Conservation (phyloP, 1,284 basidiomycete species). For the Boletus subluridellus region DNA sequence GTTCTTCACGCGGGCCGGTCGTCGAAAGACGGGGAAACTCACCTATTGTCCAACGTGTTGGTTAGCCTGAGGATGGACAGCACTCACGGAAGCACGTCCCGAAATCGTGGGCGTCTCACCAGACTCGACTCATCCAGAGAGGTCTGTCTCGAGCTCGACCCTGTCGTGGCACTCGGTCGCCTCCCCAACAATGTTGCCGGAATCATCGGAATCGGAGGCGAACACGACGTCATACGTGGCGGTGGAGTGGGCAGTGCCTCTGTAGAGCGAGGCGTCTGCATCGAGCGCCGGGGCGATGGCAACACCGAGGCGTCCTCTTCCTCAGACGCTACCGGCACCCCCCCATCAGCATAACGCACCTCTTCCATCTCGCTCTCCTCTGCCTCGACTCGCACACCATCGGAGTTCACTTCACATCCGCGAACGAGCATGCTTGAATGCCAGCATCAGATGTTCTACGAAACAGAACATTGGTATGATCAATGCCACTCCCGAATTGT, state of each 20-base stretch:
- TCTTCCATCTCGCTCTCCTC: constrained; percentile 70
- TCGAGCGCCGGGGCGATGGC: background rate
- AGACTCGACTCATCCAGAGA: constrained; percentile 32
- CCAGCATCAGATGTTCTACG: no score
- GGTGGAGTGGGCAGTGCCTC: constrained; percentile 33
- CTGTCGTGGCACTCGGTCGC: constrained; percentile 25
- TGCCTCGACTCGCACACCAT: constrained; percentile 54
- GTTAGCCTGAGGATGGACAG: constrained; percentile 55
- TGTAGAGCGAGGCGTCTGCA: constrained; percentile 5
- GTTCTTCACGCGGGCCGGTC: constrained; percentile 31
- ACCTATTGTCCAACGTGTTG: constrained; percentile 75
- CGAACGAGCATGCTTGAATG: no score
- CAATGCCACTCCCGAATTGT: no score
- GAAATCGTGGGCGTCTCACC: constrained; percentile 15
- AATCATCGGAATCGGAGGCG: constrained; percentile 37
- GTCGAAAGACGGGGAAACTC: constrained; percentile 35
- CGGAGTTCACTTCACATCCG: no score
- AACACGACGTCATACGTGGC: constrained; percentile 27
- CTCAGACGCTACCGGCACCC: constrained; percentile 6
- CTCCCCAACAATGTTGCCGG: constrained; percentile 32
- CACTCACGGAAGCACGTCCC: constrained; percentile 6
- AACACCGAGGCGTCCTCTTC: constrained; percentile 10
- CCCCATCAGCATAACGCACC: constrained; percentile 40
- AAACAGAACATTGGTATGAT: no score
- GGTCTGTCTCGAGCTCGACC: constrained; percentile 32